Conservation (phyloP, 2,329 filamentous ascomycete genomes). For the Mycosphaerella sp. region DNA sequence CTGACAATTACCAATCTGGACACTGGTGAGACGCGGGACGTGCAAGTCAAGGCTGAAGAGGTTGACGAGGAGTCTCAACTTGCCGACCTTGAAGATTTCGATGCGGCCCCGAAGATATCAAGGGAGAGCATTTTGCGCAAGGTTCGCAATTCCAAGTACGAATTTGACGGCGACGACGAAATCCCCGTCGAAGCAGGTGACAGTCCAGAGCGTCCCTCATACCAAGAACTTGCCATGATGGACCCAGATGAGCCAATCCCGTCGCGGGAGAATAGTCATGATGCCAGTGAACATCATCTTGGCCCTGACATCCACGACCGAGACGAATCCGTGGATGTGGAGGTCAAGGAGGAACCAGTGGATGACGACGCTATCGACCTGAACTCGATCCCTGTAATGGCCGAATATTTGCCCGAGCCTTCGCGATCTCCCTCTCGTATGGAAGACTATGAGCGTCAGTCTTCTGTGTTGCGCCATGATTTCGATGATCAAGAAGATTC, state of each 20-base stretch:
- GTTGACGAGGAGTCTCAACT: slow-evolving; percentile 34
- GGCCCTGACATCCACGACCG: slow-evolving; percentile 38
- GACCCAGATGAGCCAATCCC: slow-evolving; percentile 89
- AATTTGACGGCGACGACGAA: slow-evolving; percentile 42
- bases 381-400: slow-evolving; percentile 53
- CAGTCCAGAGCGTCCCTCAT: slow-evolving; percentile 27
- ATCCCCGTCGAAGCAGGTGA: slow-evolving; percentile 39
- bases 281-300: slow-evolving; percentile 25
- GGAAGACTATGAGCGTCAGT: slow-evolving; percentile 40
- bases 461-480: slow-evolving; percentile 53
- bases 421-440: slow-evolving; percentile 43
- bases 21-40: slow-evolving; percentile 24
- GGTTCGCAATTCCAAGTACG: slow-evolving; percentile 60
- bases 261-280: slow-evolving; percentile 62
- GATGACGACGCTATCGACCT: slow-evolving; percentile 58
- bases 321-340: slow-evolving; percentile 60
- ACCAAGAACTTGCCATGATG: slow-evolving; percentile 49
- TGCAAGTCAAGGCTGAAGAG: slow-evolving; percentile 20
- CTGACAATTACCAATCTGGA: slow-evolving; percentile 29
- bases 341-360: slow-evolving; percentile 58
- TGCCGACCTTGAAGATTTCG: slow-evolving; percentile 30
- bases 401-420: slow-evolving; percentile 48
- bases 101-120: slow-evolving; percentile 67
- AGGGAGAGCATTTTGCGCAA: slow-evolving; percentile 88
- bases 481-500: slow-evolving; percentile 46